Evolutionary conservation across 2,329 filamentous ascomycete genomes (phyloP).

Genomic region (Phyllosticta citrichinensis): DNA sequence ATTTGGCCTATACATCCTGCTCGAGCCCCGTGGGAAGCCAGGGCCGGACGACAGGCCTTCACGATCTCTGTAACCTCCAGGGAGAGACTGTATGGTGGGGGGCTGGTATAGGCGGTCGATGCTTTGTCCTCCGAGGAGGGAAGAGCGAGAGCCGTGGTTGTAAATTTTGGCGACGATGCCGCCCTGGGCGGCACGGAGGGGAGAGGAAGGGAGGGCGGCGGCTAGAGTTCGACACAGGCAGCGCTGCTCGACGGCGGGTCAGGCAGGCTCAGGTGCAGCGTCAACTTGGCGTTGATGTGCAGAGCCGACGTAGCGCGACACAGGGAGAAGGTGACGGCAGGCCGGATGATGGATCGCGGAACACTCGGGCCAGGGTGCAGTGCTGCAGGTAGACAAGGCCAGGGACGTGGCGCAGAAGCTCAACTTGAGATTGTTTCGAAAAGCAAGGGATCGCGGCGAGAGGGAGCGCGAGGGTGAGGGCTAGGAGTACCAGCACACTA

Average conservation of each 20-base stretch:
- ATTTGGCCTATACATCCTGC: constrained; percentile 63
- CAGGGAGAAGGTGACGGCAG: constrained; percentile 3
- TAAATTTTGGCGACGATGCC: constrained; percentile 39
- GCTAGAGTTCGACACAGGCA: neutral
- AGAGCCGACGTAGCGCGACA: neutral
- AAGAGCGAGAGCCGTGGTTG: constrained; percentile 46
- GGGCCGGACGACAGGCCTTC: constrained; percentile 32
- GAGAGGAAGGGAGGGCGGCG: constrained; percentile 3
- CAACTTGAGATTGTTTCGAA: constrained; percentile 9
- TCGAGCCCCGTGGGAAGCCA: constrained; percentile 16
- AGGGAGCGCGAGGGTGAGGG: neutral
- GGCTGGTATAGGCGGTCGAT: constrained; percentile 41
- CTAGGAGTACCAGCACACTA: constrained; percentile 2
- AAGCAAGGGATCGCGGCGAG: constrained; percentile 10
- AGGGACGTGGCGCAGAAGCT: constrained; percentile 10
- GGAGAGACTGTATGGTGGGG: constrained; percentile 39
- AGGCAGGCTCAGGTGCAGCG: neutral
- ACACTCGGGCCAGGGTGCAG: constrained; percentile 8
- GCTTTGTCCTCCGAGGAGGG: constrained; percentile 49
- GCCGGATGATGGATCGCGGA: constrained; percentile 5
- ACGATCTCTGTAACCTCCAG: constrained; percentile 37
- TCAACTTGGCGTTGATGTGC: neutral
- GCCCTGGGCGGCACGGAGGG: constrained; percentile 9
- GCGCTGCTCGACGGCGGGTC: neutral
- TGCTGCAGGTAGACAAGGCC: neutral